Percentiles rank a stretch among this genome's conserved stretches.
phyloP scores from a whole-genome alignment of 345 rosid species.

The Gossypium rotundifolium region DNA sequence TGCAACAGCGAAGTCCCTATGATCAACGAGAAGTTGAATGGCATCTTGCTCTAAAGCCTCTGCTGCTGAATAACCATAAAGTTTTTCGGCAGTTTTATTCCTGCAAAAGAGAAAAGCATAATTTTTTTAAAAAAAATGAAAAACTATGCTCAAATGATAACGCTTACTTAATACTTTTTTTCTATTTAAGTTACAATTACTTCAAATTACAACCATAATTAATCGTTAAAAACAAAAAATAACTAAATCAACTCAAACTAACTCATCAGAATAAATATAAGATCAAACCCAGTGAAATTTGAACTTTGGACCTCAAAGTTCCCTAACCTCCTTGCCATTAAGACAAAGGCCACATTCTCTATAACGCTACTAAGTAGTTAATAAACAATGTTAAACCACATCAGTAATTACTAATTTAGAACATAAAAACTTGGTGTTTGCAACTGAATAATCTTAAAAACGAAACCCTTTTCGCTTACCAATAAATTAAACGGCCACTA shows the following conservation, averaged over 20 bases:
- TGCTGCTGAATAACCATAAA: slow-evolving; percentile 69
- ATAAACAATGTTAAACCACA: neutral
- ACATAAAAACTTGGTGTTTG: neutral
- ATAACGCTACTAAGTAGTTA: neutral
- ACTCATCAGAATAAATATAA: too few species aligned
- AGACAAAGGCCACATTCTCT: too few species aligned
- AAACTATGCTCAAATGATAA: neutral
- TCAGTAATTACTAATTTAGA: neutral
- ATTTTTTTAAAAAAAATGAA: neutral
- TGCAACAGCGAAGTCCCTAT: slow-evolving; percentile 48
- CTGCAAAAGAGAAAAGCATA: slow-evolving; percentile 33
- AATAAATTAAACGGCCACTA: slow-evolving; percentile 58
- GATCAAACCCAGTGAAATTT: too few species aligned
- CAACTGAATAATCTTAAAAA: neutral
- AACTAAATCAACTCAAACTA: too few species aligned
- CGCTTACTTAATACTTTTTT: too few species aligned
- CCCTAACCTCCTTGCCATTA: too few species aligned
- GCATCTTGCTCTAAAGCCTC: slow-evolving; percentile 79
- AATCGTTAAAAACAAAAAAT: too few species aligned
- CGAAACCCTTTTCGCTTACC: slow-evolving; percentile 40
- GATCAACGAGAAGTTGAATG: slow-evolving; percentile 61
- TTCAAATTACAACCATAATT: too few species aligned
- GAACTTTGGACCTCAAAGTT: too few species aligned
- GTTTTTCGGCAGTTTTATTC: slow-evolving; percentile 79
- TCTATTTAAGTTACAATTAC: too few species aligned